These are phyloP conservation scores for Dillenia turbinata DNA, from an alignment of 164 flowering plant species.

Conservation along the genomic window DNA sequence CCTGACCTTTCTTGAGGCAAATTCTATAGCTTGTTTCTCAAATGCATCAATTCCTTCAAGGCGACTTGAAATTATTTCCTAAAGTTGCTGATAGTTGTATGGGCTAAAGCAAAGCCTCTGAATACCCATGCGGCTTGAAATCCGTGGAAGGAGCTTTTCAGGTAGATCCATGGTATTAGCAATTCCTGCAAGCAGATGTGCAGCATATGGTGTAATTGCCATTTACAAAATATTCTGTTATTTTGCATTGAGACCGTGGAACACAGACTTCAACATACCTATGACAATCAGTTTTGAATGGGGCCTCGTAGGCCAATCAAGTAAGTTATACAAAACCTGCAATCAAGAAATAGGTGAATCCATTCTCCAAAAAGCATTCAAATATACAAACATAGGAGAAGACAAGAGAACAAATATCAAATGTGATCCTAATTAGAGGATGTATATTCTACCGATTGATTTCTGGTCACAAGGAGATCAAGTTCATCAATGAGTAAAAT, in stretches of 20 bases:
- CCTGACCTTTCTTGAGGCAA: constrained; percentile 88
- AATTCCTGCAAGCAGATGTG: constrained; percentile 49
- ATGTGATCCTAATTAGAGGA: too few species aligned
- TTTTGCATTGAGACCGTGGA: too few species aligned
- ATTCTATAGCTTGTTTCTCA: constrained; percentile 90
- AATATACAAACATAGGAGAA: too few species aligned
- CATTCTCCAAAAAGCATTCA: too few species aligned
- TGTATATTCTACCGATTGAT: constrained; percentile 73
- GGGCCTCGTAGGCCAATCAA: constrained; percentile 96
- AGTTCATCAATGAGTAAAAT: constrained; percentile 94
- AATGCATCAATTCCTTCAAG: constrained; percentile 84
- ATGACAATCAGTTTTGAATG: constrained; percentile 82
- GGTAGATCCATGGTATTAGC: constrained; percentile 99
- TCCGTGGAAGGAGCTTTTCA: constrained; percentile 96
- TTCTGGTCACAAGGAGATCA: constrained; percentile 91
- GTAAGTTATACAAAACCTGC: constrained; percentile 92
- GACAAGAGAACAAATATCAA: too few species aligned
- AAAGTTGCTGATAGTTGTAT: constrained; percentile 79
- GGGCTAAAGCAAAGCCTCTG: constrained; percentile 95
- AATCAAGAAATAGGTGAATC: constrained; percentile 2
- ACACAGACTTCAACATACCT: constrained; percentile 34
- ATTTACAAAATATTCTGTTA: too few species aligned
- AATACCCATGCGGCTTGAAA: constrained; percentile 95
- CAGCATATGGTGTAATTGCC: background rate
- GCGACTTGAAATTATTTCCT: constrained; percentile 86